Conservation (phyloP, 139 green algal species). For the Yamagishiella unicocca region DNA sequence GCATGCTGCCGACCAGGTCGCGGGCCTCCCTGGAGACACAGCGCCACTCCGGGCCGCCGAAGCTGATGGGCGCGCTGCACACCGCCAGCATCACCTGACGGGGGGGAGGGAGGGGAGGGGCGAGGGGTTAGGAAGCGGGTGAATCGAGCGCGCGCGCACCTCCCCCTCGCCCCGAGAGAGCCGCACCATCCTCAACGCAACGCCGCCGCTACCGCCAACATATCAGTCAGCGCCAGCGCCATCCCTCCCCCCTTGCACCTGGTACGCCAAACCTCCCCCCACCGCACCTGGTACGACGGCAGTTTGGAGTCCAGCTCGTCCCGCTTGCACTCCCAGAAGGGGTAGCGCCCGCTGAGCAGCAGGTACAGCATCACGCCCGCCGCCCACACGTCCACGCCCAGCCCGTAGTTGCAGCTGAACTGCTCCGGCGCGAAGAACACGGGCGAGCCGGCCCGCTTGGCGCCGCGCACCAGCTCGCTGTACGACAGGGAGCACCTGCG, state of each 20-base stretch:
- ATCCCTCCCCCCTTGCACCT: too few species aligned
- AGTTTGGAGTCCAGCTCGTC: background rate
- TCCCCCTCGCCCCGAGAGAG: too few species aligned
- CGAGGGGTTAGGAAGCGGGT: background rate
- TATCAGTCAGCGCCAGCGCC: too few species aligned
- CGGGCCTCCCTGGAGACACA: slow-evolving; percentile 62
- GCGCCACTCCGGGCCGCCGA: slow-evolving; percentile 66
- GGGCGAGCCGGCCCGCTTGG: slow-evolving; percentile 54
- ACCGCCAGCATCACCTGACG: slow-evolving; percentile 42
- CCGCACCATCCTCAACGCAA: too few species aligned
- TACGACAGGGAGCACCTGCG: background rate
- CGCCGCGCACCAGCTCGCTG: background rate
- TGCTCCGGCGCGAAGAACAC: slow-evolving; percentile 85
- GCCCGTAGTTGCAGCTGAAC: slow-evolving; percentile 64
- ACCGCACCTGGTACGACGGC: slow-evolving; percentile 28
- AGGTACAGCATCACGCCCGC: slow-evolving; percentile 65
- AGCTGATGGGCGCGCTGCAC: slow-evolving; percentile 48
- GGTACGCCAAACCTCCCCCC: too few species aligned
- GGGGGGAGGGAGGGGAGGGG: background rate
- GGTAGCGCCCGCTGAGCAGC: slow-evolving; percentile 68
- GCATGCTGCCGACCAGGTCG: slow-evolving; percentile 54
- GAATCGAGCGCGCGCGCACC: too few species aligned
- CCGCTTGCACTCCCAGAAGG: slow-evolving; percentile 55
- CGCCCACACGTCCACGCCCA: slow-evolving; percentile 79
- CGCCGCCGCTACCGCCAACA: too few species aligned